Base-by-base conservation (phyloP, 352 stramenopile genomes). In the Phytophthora pinifolia region DNA sequence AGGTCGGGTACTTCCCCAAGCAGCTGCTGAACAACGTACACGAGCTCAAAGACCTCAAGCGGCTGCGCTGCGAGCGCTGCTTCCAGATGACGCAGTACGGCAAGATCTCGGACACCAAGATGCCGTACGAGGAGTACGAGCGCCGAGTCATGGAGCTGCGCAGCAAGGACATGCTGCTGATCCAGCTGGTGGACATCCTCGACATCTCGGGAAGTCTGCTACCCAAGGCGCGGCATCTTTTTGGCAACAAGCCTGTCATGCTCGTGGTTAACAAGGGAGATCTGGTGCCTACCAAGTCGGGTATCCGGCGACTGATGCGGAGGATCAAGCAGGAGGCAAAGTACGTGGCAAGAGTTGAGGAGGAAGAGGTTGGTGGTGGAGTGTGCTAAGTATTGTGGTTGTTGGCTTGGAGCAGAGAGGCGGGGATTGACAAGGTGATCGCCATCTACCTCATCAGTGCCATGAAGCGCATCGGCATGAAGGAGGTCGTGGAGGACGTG, bases 231-330 rank as follows among this genome's bases (percentile, higher is more conserved):
- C 74, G 81, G 22, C 72, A 96, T 61, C 56, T 96, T 32, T 90
- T 96, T 61, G 90, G 90, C 46, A 90, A 92, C 35, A 96, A 97
- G 48, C 85, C 84, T 1, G 83, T 97, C 22, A 76, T 97, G 61
- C 74, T 97, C 6, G 87, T 92, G 18, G 86, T 95, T 12, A 97
- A 97, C 60, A 97, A 97, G 56, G 83, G 84, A 37, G 90, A 97
- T 42, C 50, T 97, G 43, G 79, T 96, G 30, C 90, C 90, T 0
- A 74, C 76, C 37, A 86, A 94, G 59, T 93, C 89, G 10, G 87
- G 79, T 13, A 84, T 87, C 17, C 72, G 88, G 13, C 74, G 89
- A 27, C 57, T 97, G 9, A 89, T 89, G 70, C 70, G 84, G 42
- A 73, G 82, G 45, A 92, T 94, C 57, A 86, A 87, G 43, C 73